Evolutionary conservation across 768 basidiomycete genomes (phyloP), one percentile per base, ranked within the genome.

Genomic region (Termitomyces sp.): DNA sequence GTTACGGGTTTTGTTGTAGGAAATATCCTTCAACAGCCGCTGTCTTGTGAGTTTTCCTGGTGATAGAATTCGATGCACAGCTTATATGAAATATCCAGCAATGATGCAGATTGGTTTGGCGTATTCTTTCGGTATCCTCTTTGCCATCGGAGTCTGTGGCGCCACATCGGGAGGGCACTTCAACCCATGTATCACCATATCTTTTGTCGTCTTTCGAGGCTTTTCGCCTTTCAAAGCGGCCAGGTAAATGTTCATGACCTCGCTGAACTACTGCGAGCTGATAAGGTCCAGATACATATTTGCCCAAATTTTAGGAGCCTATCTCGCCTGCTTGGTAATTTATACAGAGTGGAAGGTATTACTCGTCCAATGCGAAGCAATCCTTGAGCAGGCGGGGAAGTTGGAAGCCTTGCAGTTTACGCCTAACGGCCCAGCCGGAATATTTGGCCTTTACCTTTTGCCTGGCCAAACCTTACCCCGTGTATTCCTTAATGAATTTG

Each of bases 121-220:
- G 2, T 89, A 89, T 71, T 76, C 81, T 4, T 71, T 81, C 40
- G 88, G 87, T 24, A 85, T 88, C 60, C 65, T 85, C 18, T 78
- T 88, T 54, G 88, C 87, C 1, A 68, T 89, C 57, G 68, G 71
- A 4, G 72, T 86, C 28, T 85, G 82, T 56, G 73, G 73, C 11
- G 68, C 80, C 12, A 79, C 85, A 1, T 88, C 85, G 7, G 84
- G 84, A 13, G 82, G 86, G 15, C 88, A 90, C 66, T 84, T 90
- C 68, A 86, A 79, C 56, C 91, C 90, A 4, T 79, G 81, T 50
- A 76, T 90, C 24, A 86, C 88, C 7, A 73, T 88, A 51, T 71
- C 79, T 5, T 72, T 80, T 38, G 73, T 78, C 28, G n/a, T 87
- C n/a, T 82, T 82, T 75, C 81, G 73, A 59, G 79, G 79, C 0